phyloP scores from a whole-genome alignment of 2,329 filamentous ascomycete species.

The Verticillium klebahnii region DNA sequence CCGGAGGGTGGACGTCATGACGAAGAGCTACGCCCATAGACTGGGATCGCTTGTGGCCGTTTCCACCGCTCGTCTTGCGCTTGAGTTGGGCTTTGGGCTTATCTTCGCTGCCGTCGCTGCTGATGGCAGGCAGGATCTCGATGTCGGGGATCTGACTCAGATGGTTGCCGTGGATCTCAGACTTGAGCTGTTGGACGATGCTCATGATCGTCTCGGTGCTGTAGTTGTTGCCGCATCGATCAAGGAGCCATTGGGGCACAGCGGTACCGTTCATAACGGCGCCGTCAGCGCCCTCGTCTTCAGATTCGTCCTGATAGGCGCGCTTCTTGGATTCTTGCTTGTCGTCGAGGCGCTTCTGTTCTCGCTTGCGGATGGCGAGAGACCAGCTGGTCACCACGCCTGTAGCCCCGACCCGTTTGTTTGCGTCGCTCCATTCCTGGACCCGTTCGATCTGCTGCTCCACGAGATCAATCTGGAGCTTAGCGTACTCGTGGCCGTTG shows the following conservation, averaged over 20 bases:
- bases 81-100: slow-evolving; percentile 19
- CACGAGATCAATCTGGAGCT: slow-evolving; percentile 60
- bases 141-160: slow-evolving; percentile 50
- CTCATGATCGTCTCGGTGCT: slow-evolving; percentile 40
- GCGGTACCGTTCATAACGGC: slow-evolving; percentile 31
- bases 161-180: slow-evolving; percentile 36
- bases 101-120: slow-evolving; percentile 24
- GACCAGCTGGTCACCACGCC: slow-evolving; percentile 56
- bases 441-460: slow-evolving; percentile 58
- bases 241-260: slow-evolving; percentile 45
- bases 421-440: slow-evolving; percentile 55
- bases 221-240: slow-evolving; percentile 41
- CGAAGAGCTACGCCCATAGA: slow-evolving; percentile 24
- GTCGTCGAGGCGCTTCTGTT: slow-evolving; percentile 51
- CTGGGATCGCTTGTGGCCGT: slow-evolving; percentile 26
- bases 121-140: slow-evolving; percentile 53
- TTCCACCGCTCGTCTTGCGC: slow-evolving; percentile 17
- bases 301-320: slow-evolving; percentile 15
- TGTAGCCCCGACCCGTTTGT: slow-evolving; percentile 27
- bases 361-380: slow-evolving; percentile 59
- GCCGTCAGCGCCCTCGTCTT: slow-evolving; percentile 25
- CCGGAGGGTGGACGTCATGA: slow-evolving; percentile 12
- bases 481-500: slow-evolving; percentile 55
- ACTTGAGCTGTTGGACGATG: slow-evolving; percentile 40
- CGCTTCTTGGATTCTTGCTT: slow-evolving; percentile 28